Evolutionary conservation across 208 protist species (phyloP).

Genomic region (Trypanosoma mega): DNA sequence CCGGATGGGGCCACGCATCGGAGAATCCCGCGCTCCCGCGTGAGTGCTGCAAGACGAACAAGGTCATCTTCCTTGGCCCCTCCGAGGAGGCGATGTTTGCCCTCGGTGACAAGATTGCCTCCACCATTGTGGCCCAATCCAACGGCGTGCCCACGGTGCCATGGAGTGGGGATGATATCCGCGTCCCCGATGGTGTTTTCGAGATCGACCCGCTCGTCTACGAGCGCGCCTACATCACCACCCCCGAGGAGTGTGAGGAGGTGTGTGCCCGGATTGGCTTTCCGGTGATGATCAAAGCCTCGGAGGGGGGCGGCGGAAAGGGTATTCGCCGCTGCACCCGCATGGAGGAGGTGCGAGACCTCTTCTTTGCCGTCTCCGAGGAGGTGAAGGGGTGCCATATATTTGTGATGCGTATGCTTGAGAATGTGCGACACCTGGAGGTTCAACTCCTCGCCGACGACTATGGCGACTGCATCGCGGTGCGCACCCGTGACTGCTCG

Average conservation of each 20-base stretch:
- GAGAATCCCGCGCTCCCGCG: slow-evolving; percentile 97
- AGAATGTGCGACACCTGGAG: slow-evolving; percentile 95
- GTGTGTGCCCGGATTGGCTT: slow-evolving; percentile 93
- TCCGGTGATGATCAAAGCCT: slow-evolving; percentile 98
- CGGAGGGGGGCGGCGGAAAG: slow-evolving; percentile 98
- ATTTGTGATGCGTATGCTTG: slow-evolving; percentile 97
- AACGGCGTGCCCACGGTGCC: slow-evolving; percentile 94
- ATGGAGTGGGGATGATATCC: slow-evolving; percentile 86
- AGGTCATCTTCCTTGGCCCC: slow-evolving; percentile 78
- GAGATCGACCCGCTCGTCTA: slow-evolving; percentile 85
- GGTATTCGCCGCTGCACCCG: slow-evolving; percentile 93
- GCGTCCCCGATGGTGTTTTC: slow-evolving; percentile 45
- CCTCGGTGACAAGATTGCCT: slow-evolving; percentile 98
- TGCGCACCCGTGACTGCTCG: slow-evolving; percentile 97
- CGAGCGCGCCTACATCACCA: slow-evolving; percentile 89
- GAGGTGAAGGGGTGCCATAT: slow-evolving; percentile 98
- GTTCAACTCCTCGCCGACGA: slow-evolving; percentile 96
- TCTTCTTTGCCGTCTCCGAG: slow-evolving; percentile 87
- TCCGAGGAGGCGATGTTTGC: slow-evolving; percentile 88
- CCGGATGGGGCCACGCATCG: slow-evolving; percentile 98
- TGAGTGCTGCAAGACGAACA: slow-evolving; percentile 58
- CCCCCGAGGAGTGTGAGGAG: slow-evolving; percentile 87
- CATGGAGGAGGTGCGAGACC: slow-evolving; percentile 77
- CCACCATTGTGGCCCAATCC: slow-evolving; percentile 97
- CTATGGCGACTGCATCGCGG: slow-evolving; percentile 92